Percentiles rank a stretch among this genome's conserved stretches.
Conservation (phyloP, 768 basidiomycete species). For the Suillus variegatus region DNA sequence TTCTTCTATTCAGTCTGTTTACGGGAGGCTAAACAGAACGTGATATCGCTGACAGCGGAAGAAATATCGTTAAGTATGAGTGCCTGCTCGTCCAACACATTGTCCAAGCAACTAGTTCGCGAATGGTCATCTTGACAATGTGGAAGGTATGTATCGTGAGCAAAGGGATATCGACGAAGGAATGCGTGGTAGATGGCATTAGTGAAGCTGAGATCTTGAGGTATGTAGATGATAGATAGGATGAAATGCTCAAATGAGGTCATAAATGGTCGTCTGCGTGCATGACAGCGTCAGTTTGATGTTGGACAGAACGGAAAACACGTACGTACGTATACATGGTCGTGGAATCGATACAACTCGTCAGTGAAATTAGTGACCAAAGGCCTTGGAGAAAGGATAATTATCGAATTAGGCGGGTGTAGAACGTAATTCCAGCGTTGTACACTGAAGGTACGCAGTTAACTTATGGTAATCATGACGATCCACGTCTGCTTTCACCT, state of each 20-base stretch:
- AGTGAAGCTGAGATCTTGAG: constrained; percentile 25
- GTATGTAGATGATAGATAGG: constrained; percentile 29
- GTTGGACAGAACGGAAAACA: neutral
- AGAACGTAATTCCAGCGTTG: constrained; percentile 25
- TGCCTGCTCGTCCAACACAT: neutral
- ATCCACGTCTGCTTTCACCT: constrained; percentile 16
- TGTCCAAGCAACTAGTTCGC: constrained; percentile 1
- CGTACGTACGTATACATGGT: constrained; percentile 21
- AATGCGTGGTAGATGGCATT: constrained; percentile 18
- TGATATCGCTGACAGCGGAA: neutral
- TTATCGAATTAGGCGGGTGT: constrained; percentile 25
- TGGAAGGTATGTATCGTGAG: constrained; percentile 17
- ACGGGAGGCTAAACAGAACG: neutral
- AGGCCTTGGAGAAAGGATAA: constrained; percentile 24
- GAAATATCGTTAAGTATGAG: neutral
- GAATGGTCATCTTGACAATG: constrained; percentile 6
- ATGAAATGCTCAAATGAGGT: constrained; percentile 17
- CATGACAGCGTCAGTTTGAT: constrained; percentile 13
- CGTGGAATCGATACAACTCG: constrained; percentile 29
- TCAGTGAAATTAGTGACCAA: constrained; percentile 28
- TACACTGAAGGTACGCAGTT: constrained; percentile 24
- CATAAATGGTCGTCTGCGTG: constrained; percentile 31
- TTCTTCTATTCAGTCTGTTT: neutral
- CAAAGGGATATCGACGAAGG: constrained; percentile 26
- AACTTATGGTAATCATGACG: constrained; percentile 1